Percentiles rank a stretch among this genome's conserved stretches.
phyloP scores from a whole-genome alignment of 108 stramenopile species.

The Stephanodiscus minutulus region DNA sequence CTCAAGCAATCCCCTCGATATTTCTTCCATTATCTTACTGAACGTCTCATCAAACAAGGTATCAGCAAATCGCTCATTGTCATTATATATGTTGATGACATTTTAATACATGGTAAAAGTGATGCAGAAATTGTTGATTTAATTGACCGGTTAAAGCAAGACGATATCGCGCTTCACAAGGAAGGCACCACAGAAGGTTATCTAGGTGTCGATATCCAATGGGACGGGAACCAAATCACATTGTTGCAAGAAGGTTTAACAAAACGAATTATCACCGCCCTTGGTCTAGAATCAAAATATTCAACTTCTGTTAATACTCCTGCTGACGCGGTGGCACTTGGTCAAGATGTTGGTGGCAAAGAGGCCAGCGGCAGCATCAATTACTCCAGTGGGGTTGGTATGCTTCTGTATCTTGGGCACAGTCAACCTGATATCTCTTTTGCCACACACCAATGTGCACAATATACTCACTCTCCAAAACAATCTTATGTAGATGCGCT shows the following conservation, averaged over 20 bases:
- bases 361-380: background rate
- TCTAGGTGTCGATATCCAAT: constrained; percentile 16
- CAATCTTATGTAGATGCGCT: constrained; percentile 27
- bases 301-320: background rate
- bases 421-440: constrained; percentile 30
- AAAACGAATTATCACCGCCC: constrained; percentile 48
- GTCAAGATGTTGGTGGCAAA: background rate
- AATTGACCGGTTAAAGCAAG: constrained; percentile 7
- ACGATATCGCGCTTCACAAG: constrained; percentile 5
- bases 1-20: constrained; percentile 25
- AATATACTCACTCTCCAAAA: constrained; percentile 12
- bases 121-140: constrained; percentile 12
- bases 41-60: constrained; percentile 11
- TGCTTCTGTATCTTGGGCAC: constrained; percentile 6
- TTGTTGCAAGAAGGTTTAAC: constrained; percentile 55
- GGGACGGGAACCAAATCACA: background rate
- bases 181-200: constrained; percentile 27
- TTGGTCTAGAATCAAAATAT: constrained; percentile 29
- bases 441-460: constrained; percentile 35
- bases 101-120: constrained; percentile 2
- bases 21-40: constrained; percentile 41
- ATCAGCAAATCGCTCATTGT: constrained; percentile 24
- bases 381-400: background rate
- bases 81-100: constrained; percentile 55
- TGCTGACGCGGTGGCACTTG: background rate